Evolutionary conservation across 352 stramenopile genomes (phyloP), one percentile per base, ranked within the genome.

Genomic region (Phytophthora lateralis): DNA sequence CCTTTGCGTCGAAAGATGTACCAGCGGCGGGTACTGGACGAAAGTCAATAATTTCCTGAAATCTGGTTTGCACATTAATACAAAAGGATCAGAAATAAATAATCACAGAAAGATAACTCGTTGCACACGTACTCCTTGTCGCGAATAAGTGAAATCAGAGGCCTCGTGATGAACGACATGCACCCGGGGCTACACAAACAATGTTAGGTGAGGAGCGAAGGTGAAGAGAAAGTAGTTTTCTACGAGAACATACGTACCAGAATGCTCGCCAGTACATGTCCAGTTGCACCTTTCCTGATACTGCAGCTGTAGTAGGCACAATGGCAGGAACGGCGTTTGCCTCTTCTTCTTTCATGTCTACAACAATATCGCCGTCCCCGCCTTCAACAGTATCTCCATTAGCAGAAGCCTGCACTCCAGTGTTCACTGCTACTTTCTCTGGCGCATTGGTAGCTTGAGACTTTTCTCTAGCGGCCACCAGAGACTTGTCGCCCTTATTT

Each of bases 251-350:
- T 38, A 62, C 78, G 50, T 64, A 93, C 83, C 85, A 94, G 47
- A 91, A 92, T 10, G 86, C 86, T 53, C 86, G 78, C 83, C 84
- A 95, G 53, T 82, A 90, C 42, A 95, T 68, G 18, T 91, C 73
- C n/a, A 95, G 48, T 15, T 75, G 71, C 41, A 90, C 68, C 42
- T 91, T 93, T 30, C 67, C 71, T 35, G 54, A 32, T 21, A n/a
- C 39, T 37, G 26, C 46, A 2, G 39, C 26, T 1, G 50, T 51
- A 10, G 32, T 58, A 43, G 63, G 30, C 6, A 60, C 51, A 30
- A 30, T 34, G 24, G 45, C 48, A 60, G 45, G 38, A 6, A 37
- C 48, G 20, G 52, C 34, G 2, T 56, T 66, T 29, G 65, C 64
- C n/a, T 66, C 43, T 47, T 82, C 69, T 35, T 73, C 59, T 35